Base-by-base conservation (phyloP, 2,329 filamentous ascomycete species). In the Colletotrichum plurivorum region DNA sequence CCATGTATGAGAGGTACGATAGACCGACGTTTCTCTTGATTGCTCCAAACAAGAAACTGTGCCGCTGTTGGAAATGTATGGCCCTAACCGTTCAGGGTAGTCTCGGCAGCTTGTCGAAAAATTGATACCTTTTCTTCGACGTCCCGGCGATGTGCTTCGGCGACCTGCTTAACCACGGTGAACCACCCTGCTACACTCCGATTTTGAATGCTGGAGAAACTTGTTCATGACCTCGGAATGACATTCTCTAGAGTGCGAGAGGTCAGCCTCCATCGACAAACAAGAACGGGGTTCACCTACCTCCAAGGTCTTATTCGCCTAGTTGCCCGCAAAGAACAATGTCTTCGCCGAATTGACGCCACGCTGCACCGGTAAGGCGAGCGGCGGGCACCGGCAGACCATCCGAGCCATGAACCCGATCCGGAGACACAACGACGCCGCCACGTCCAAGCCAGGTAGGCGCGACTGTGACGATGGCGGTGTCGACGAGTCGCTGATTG, bases 401-500 rank as follows among this genome's bases (percentile, higher is more conserved):
- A 18, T 84, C 77, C 2, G 81, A 78, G 64, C 86, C 85, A 3
- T 78, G 75, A 48, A 85, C 86, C 41, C 89, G 84, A 20, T 88
- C 84, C 2, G 95, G 95, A 54, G 89, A 91, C 3, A 97, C 93
- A 12, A 90, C 85, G 10, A 98, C 93, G 8, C 94, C 94, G 2
- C 93, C 94, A 69, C 88, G 85, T 2, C 95, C 95, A n/a, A 98
- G 85, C 89, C 94, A 98, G 0, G 90, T 94, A 9, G 95, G 95
- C 3, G 95, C 94, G 75, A 98, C 90, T 0, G 95, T 98, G 67
- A 98, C 86, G 74, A 98, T 92, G 56, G 97, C 90, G 2, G 92
- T 92, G 76, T 94, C 88, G 49, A 97, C 84, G 9, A 94, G 82
- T n/a, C 78, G 74, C 16, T 88, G 83, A 74, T 90, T 89, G 31